Percentiles rank a stretch among this genome's conserved stretches.
Evolutionary conservation across 2,329 filamentous ascomycete genomes (phyloP).

Genomic region (Colletotrichum sp.): DNA sequence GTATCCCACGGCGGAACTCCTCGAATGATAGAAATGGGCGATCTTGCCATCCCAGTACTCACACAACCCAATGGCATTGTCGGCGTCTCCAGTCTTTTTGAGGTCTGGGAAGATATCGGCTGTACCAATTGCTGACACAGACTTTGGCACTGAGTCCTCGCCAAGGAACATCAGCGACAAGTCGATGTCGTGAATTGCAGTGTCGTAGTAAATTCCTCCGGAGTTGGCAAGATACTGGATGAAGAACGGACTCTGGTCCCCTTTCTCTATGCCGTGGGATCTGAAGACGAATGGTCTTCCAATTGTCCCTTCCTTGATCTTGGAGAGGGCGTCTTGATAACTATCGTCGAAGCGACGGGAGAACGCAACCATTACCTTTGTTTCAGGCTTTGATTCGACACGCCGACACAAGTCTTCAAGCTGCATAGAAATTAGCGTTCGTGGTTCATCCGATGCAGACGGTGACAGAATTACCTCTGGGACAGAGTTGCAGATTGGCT

Average conservation of each 20-base stretch:
- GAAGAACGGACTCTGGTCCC: constrained; percentile 69
- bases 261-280: constrained; percentile 70
- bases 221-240: constrained; percentile 68
- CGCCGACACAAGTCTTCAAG: neutral
- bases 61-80: constrained; percentile 48
- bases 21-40: constrained; percentile 46
- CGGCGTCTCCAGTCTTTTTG: constrained; percentile 34
- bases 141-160: neutral
- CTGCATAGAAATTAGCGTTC: neutral
- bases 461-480: constrained; percentile 50
- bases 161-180: neutral
- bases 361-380: constrained; percentile 55
- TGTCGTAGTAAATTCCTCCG: constrained; percentile 74
- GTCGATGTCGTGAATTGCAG: constrained; percentile 70
- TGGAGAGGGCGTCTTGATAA: constrained; percentile 63
- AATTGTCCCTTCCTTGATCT: constrained; percentile 58
- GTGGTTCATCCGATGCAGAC: neutral
- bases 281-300: constrained; percentile 65
- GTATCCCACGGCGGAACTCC: constrained; percentile 46
- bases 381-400: constrained; percentile 42
- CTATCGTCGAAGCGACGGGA: constrained; percentile 64
- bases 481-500: constrained; percentile 62
- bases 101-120: neutral
- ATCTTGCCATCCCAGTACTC: constrained; percentile 49
- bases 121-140: neutral